These are phyloP conservation scores for Saccharomycopsis phalli DNA, from an alignment of 1,139 yeast genomes.

Conservation along the genomic window DNA sequence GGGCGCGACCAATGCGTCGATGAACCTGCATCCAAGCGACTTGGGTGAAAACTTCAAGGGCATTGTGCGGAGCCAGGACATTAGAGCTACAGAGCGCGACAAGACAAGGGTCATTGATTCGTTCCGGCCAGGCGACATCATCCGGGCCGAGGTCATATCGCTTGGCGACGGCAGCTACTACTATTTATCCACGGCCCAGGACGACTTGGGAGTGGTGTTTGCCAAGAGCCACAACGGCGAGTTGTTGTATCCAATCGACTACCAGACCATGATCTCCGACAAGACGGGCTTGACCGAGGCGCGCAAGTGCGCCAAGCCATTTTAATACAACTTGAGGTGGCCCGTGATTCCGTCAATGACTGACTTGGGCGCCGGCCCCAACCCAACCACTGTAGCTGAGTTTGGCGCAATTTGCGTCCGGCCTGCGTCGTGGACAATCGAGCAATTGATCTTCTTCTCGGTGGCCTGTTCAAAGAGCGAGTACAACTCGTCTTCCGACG, in stretches of 20 bases:
- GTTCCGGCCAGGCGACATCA: constrained; percentile 88
- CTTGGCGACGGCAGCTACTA: constrained; percentile 92
- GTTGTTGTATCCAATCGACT: constrained; percentile 82
- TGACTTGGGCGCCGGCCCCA: constrained; percentile 94
- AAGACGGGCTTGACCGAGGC: constrained; percentile 65
- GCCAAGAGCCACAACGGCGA: constrained; percentile 76
- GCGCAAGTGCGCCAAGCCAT: constrained; percentile 76
- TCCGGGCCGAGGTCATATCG: constrained; percentile 73
- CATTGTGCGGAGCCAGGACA: constrained; percentile 77
- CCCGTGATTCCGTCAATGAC: constrained; percentile 77
- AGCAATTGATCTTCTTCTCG: constrained; percentile 67
- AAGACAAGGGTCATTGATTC: constrained; percentile 70
- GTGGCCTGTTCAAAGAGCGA: constrained; percentile 73
- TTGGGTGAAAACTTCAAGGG: constrained; percentile 91
- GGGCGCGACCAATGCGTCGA: constrained; percentile 40
- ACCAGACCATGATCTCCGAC: constrained; percentile 89
- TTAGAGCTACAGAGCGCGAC: constrained; percentile 86
- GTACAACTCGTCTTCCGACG: constrained; percentile 74
- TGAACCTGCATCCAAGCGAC: constrained; percentile 49
- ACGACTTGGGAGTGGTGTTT: constrained; percentile 89
- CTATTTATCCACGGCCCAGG: constrained; percentile 79
- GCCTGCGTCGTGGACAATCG: constrained; percentile 90
- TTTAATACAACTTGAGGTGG: constrained; percentile 61
- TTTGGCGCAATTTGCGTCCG: constrained; percentile 95
- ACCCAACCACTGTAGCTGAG: constrained; percentile 85